Percentiles rank a stretch among this genome's conserved stretches.
These are phyloP conservation scores for Xylaria telfairii DNA, from an alignment of 495 filamentous ascomycete species.

Conservation along the genomic window DNA sequence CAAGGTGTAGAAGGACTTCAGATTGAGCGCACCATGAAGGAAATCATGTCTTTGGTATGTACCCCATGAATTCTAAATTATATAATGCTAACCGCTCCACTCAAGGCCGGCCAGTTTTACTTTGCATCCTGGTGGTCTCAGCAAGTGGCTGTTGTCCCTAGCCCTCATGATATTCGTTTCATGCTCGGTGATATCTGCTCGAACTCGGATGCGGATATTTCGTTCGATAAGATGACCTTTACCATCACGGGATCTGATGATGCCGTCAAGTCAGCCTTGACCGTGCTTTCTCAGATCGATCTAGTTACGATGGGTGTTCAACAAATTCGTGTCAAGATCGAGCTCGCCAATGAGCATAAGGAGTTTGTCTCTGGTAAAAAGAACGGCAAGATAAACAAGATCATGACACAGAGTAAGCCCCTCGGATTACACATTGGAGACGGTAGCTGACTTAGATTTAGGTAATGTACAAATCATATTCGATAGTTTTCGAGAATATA, in stretches of 20 bases:
- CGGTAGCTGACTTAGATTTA: constrained; percentile 34
- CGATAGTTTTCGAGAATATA: constrained; percentile 98
- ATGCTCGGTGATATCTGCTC: constrained; percentile 97
- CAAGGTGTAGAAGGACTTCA: constrained; percentile 92
- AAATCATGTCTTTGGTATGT: constrained; percentile 90
- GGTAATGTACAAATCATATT: constrained; percentile 98
- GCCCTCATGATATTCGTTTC: constrained; percentile 74
- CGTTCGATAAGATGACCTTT: constrained; percentile 92
- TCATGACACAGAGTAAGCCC: constrained; percentile 89
- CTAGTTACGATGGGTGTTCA: constrained; percentile 87
- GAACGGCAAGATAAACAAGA: constrained; percentile 99
- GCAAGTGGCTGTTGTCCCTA: constrained; percentile 74
- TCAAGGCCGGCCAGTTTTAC: constrained; percentile 93
- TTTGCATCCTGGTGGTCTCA: constrained; percentile 95
- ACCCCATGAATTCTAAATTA: background rate
- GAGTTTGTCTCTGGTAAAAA: constrained; percentile 99
- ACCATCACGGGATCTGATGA: constrained; percentile 95
- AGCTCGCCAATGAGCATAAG: constrained; percentile 98
- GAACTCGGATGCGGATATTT: constrained; percentile 92
- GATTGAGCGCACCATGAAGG: constrained; percentile 90
- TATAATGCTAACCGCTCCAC: background rate
- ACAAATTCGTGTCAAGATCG: constrained; percentile 95
- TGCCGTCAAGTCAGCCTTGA: constrained; percentile 89
- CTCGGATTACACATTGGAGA: constrained; percentile 6
- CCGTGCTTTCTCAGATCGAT: constrained; percentile 87